A percentile compares a stretch with the other conserved stretches of the same genome.
These are phyloP conservation scores for Oryza australiensis DNA, from an alignment of 176 grass and related monocot species.

Conservation along the genomic window DNA sequence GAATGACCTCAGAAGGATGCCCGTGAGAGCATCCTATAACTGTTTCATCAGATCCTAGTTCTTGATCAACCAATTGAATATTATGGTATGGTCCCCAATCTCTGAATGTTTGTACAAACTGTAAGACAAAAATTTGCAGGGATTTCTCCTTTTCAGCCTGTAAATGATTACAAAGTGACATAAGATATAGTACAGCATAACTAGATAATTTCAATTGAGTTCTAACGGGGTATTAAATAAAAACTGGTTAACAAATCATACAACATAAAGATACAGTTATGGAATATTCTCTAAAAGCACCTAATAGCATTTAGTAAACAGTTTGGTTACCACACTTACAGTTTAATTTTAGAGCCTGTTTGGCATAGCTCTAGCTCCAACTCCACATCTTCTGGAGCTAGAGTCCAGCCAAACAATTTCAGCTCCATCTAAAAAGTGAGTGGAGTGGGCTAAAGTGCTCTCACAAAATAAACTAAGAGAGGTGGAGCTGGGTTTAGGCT, in stretches of 20 bases:
- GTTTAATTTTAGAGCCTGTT: background rate
- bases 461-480: no score
- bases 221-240: background rate
- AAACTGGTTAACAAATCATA: conserved; percentile 17
- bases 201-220: background rate
- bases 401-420: no score
- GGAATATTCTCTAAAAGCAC: conserved; percentile 11
- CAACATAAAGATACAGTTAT: background rate
- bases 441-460: no score
- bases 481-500: no score
- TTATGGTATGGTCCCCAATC: conserved; percentile 68
- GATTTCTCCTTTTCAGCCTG: conserved; percentile 85
- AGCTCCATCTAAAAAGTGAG: no score
- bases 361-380: no score
- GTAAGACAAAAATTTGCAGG: conserved; percentile 74
- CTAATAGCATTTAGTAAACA: background rate
- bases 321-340: background rate
- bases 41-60: conserved; percentile 60
- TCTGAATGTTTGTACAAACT: conserved; percentile 84
- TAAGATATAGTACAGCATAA: conserved; percentile 34
- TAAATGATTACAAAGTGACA: conserved; percentile 29
- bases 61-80: conserved; percentile 40
- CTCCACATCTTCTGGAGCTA: no score
- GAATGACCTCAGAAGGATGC: conserved; percentile 84
- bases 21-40: conserved; percentile 72